These are phyloP conservation scores for Eutypella sp. DNA, from an alignment of 2,329 filamentous ascomycete species.

Conservation along the genomic window DNA sequence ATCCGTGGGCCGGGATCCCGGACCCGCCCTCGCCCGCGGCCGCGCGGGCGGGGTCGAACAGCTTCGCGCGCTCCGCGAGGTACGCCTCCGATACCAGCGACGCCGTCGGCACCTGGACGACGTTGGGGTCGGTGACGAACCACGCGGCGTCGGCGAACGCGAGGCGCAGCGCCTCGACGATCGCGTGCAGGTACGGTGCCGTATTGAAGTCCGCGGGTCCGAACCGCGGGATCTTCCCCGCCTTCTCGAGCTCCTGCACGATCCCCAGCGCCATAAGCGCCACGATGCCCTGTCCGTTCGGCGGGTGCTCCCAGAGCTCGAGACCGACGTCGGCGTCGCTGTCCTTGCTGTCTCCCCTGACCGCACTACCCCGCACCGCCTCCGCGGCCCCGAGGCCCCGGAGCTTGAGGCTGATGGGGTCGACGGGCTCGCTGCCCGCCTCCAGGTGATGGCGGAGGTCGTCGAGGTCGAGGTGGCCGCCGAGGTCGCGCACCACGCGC, in stretches of 20 bases:
- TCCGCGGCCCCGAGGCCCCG: constrained; percentile 51
- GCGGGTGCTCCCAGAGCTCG: constrained; percentile 93
- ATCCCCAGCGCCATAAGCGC: constrained; percentile 93
- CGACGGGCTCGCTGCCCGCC: constrained; percentile 67
- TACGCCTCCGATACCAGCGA: constrained; percentile 69
- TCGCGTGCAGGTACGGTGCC: constrained; percentile 72
- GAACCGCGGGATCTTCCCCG: constrained; percentile 70
- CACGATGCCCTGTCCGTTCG: constrained; percentile 93
- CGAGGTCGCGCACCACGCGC: constrained; percentile 68
- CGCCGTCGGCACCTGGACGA: constrained; percentile 62
- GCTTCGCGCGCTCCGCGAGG: constrained; percentile 61
- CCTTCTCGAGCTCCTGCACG: constrained; percentile 75
- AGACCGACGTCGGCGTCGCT: constrained; percentile 47
- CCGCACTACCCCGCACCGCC: constrained; percentile 14
- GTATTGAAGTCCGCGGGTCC: constrained; percentile 71
- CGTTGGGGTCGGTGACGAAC: constrained; percentile 83
- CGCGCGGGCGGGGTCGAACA: too few relatives aligned
- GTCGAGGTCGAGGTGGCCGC: constrained; percentile 72
- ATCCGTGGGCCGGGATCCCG: constrained; percentile 62
- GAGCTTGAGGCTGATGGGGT: constrained; percentile 80
- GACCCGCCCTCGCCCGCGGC: constrained; percentile 57
- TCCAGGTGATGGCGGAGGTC: constrained; percentile 74
- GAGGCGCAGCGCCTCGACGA: constrained; percentile 84
- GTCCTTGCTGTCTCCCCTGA: constrained; percentile 35
- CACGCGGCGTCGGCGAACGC: constrained; percentile 86